Conservation (phyloP, 2,329 filamentous ascomycete species). For the Macrophomina pseudophaseolina region DNA sequence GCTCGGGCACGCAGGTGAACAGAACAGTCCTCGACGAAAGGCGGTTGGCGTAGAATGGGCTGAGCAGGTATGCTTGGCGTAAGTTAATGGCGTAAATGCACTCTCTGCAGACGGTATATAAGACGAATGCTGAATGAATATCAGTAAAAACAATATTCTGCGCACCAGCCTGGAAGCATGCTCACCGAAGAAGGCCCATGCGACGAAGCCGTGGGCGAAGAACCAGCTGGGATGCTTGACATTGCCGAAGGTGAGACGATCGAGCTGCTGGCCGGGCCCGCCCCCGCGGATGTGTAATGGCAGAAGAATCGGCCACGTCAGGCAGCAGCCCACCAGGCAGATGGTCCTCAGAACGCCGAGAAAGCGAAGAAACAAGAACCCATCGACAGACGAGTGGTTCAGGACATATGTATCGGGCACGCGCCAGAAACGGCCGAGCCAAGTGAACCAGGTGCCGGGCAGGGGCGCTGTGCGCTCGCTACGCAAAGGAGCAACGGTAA, state of each 20-base stretch:
- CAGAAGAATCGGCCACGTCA: conserved; percentile 89
- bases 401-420: conserved; percentile 78
- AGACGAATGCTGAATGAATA: conserved; percentile 66
- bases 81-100: conserved; percentile 91
- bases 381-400: conserved; percentile 89
- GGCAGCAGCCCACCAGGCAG: conserved; percentile 79
- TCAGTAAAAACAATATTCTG: background rate
- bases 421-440: conserved; percentile 55
- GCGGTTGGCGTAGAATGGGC: conserved; percentile 80
- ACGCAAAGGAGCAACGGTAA: conserved; percentile 28
- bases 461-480: conserved; percentile 6
- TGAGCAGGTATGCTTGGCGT: conserved; percentile 87
- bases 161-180: background rate
- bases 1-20: conserved; percentile 52
- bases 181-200: conserved; percentile 77
- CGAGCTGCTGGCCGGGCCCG: conserved; percentile 67
- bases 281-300: conserved; percentile 87
- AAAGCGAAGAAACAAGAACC: conserved; percentile 88
- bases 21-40: conserved; percentile 90
- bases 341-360: conserved; percentile 78
- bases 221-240: conserved; percentile 68
- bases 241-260: conserved; percentile 81
- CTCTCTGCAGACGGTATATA: conserved; percentile 87
- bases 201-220: conserved; percentile 80
- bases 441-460: conserved; percentile 36